Base-by-base conservation (phyloP, 371 early-diverging fungal species). In the Blastocladiella emersonii region DNA sequence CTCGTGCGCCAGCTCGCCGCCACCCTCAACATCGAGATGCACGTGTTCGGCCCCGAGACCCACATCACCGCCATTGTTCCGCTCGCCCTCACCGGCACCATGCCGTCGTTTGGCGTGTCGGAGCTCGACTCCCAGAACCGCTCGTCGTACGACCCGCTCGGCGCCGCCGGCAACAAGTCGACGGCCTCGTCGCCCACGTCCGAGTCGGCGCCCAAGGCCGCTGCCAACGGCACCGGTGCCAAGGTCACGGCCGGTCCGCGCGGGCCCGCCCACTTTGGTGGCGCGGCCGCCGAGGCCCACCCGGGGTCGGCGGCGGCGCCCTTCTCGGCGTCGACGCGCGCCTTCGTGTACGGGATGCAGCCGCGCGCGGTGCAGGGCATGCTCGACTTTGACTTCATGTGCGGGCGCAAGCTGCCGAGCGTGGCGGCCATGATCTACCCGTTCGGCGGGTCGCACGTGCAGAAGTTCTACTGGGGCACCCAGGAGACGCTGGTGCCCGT, bases 381-480 rank as follows among this genome's bases (percentile, higher is more conserved):
- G 98, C 82, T 97, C 34, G 98, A 97, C 78, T 97, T 95, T 81
- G 98, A 97, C 74, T 94, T 85, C 62, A 97, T 97, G 83, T 97
- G 98, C 85, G 87, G 91, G 80, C 90, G 98, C 65, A 68, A 75
- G n/a, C 71, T 81, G 53, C 96, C 98, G n/a, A 92, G 92, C n/a
- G 98, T 97, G 34, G 95, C 95, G 23, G 92, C 92, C 68, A 95
- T 97, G 93, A 89, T 97, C 69, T 97, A 97, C 77, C 95, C 98
- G 64, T 97, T 97, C 76, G 95, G 98, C 65, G 96, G 96, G 35
- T 88, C 89, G 70, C 94, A 95, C 73, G 90, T 95, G 60, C 94
- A 95, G 73, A 97, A 95, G 78, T 95, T 95, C 80, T 97, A 97
- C 83, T 97, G 98, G 98, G 98, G 98, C 62, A 93, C 94, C 56